These are phyloP conservation scores for Penicillium polonicum DNA, from an alignment of 2,329 filamentous ascomycete genomes.

Conservation along the genomic window DNA sequence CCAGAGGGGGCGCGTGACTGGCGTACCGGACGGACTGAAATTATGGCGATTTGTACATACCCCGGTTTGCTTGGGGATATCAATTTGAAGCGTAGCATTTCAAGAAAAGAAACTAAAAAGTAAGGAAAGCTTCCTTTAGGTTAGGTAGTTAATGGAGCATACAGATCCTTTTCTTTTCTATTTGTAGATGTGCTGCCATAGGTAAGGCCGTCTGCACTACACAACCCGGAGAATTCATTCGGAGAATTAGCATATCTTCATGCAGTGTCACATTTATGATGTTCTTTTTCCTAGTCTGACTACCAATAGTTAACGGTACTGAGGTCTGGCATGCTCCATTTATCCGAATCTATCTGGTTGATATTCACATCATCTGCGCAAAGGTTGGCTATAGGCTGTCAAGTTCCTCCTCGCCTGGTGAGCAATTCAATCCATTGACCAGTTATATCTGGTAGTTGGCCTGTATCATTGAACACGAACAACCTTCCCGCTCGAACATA, in stretches of 20 bases:
- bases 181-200: neutral
- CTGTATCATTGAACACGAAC: neutral
- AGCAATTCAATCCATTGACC: neutral
- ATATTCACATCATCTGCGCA: neutral
- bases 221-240: slow-evolving; percentile 13
- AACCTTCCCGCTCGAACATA: neutral
- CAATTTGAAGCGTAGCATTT: neutral
- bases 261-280: neutral
- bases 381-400: neutral
- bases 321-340: neutral
- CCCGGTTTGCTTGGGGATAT: neutral
- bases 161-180: neutral
- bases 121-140: no score
- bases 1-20: neutral
- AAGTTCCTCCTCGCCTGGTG: neutral
- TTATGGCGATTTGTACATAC: neutral
- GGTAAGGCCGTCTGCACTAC: neutral
- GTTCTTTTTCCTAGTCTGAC: neutral
- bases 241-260: slow-evolving; percentile 6
- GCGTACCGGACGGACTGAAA: neutral
- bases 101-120: neutral
- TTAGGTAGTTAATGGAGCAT: neutral
- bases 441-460: neutral
- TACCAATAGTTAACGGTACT: neutral
- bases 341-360: slow-evolving; percentile 3